These are phyloP conservation scores for Sordariomycetes sp. DNA, from an alignment of 2,329 filamentous ascomycete species.

Conservation along the genomic window DNA sequence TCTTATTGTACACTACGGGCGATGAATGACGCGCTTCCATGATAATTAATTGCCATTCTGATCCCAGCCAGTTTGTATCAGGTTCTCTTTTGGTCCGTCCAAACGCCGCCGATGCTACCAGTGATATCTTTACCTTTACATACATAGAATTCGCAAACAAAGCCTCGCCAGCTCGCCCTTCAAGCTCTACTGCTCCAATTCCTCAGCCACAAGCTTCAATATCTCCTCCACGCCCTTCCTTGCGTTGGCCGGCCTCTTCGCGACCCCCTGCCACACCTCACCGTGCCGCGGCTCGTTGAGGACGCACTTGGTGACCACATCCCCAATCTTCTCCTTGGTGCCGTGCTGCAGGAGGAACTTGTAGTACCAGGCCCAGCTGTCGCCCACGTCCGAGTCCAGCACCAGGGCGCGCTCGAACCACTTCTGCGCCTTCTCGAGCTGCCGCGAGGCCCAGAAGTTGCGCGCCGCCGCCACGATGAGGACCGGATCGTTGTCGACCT, in stretches of 20 bases:
- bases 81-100: too few species aligned
- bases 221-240: slow-evolving; percentile 70
- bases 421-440: slow-evolving; percentile 84
- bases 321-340: slow-evolving; percentile 81
- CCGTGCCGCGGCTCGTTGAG: slow-evolving; percentile 84
- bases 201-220: slow-evolving; percentile 63
- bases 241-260: slow-evolving; percentile 79
- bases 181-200: slow-evolving; percentile 17
- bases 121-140: too few species aligned
- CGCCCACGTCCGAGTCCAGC: slow-evolving; percentile 76
- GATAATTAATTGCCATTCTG: too few species aligned
- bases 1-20: too few species aligned
- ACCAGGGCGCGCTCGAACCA: slow-evolving; percentile 98
- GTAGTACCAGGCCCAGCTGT: slow-evolving; percentile 98
- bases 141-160: too few species aligned
- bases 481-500: slow-evolving; percentile 83
- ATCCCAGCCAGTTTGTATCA: too few species aligned
- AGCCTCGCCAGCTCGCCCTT: too few species aligned
- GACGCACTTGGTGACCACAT: slow-evolving; percentile 74
- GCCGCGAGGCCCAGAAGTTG: slow-evolving; percentile 92
- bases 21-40: too few species aligned
- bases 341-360: slow-evolving; percentile 90
- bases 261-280: slow-evolving; percentile 79
- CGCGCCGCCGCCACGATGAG: slow-evolving; percentile 87
- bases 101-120: too few species aligned